These are phyloP conservation scores for Verticillium longisporum DNA, from an alignment of 2,329 filamentous ascomycete genomes.

Conservation along the genomic window DNA sequence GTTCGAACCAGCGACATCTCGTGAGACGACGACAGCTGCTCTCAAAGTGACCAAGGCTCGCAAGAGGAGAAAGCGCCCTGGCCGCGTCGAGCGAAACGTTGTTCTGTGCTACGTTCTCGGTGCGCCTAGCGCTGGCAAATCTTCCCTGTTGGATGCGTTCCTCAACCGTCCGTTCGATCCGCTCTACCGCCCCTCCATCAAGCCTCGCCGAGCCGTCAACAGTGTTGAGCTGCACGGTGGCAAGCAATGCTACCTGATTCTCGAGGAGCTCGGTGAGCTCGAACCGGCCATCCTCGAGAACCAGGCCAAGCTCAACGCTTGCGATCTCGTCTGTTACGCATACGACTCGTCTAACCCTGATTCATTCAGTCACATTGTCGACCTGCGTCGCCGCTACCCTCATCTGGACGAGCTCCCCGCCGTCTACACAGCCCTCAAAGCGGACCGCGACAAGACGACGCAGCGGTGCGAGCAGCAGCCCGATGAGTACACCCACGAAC, in stretches of 20 bases:
- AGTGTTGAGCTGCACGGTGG: slow-evolving; percentile 93
- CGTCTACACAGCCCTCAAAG: slow-evolving; percentile 90
- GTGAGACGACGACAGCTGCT: slow-evolving; percentile 71
- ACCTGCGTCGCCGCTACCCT: slow-evolving; percentile 69
- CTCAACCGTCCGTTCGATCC: slow-evolving; percentile 79
- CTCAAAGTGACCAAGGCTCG: slow-evolving; percentile 89
- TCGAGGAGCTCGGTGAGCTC: slow-evolving; percentile 92
- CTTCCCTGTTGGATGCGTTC: slow-evolving; percentile 83
- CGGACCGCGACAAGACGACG: slow-evolving; percentile 94
- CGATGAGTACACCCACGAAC: slow-evolving; percentile 77
- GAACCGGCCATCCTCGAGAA: slow-evolving; percentile 94
- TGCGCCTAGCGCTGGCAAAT: slow-evolving; percentile 81
- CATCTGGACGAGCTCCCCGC: slow-evolving; percentile 84
- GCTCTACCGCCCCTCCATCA: slow-evolving; percentile 89
- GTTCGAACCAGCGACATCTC: slow-evolving; percentile 75
- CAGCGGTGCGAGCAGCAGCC: slow-evolving; percentile 87
- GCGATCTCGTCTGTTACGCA: slow-evolving; percentile 88
- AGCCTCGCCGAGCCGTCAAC: slow-evolving; percentile 88
- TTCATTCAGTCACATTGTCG: slow-evolving; percentile 86
- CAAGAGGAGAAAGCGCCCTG: slow-evolving; percentile 74
- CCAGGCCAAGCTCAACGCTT: slow-evolving; percentile 79
- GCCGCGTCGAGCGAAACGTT: slow-evolving; percentile 87
- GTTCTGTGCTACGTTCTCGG: slow-evolving; percentile 91
- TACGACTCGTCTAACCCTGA: slow-evolving; percentile 97
- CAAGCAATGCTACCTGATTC: slow-evolving; percentile 93